phyloP scores from a whole-genome alignment of 352 stramenopile genomes.

The Phytophthora tentaculata region DNA sequence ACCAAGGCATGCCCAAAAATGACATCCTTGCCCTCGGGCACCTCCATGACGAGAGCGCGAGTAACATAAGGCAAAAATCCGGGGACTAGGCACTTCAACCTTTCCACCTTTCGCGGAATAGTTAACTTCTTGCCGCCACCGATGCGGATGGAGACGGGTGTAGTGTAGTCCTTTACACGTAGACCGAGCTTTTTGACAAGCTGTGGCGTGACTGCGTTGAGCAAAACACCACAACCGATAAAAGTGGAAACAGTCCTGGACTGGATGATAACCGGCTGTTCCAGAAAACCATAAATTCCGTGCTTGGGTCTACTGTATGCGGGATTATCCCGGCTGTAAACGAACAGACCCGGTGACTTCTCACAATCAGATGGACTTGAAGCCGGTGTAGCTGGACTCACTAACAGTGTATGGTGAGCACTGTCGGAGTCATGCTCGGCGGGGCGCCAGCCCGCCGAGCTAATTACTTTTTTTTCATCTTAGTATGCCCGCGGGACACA shows the following conservation, averaged over 20 bases:
- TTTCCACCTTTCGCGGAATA: neutral
- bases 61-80: neutral
- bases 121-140: neutral
- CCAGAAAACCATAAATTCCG: neutral
- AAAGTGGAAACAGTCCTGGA: neutral
- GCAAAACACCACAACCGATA: neutral
- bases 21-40: neutral
- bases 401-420: neutral
- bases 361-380: neutral
- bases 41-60: neutral
- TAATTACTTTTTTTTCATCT: neutral
- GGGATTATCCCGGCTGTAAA: neutral
- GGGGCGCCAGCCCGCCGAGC: neutral
- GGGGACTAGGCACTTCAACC: neutral
- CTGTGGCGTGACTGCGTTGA: neutral
- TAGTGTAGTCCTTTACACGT: neutral
- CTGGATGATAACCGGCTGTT: neutral
- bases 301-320: neutral
- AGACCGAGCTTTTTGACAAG: neutral
- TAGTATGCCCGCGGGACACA: no score
- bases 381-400: neutral
- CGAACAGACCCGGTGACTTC: neutral
- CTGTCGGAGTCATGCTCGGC: no score
- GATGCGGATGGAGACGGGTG: neutral
- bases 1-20: neutral